Base-by-base conservation (phyloP, 2,329 filamentous ascomycete species). In the Ascochyta koolunga region DNA sequence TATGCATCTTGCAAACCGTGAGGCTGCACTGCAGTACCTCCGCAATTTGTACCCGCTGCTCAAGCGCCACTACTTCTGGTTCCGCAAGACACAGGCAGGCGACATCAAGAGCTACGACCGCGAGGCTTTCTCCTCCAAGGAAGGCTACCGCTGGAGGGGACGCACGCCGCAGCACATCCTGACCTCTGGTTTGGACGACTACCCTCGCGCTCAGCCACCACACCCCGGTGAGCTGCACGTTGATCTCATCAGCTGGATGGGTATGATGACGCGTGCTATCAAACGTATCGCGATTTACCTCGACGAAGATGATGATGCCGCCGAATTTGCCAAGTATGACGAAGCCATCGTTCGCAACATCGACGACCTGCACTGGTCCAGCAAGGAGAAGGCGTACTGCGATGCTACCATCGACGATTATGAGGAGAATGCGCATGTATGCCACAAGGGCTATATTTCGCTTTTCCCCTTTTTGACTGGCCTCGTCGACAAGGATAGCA, bases 191-290 rank as follows among this genome's bases (percentile, higher is more conserved):
- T 84, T 99, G 2, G 95, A 99, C 68, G 95, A 99, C 77, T 99
- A 98, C 71, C 95, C 95, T 43, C 90, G 95, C 42, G 84, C 95
- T 8, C 91, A 96, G 75, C 93, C 95, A 13, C 95, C 95, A 22
- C 93, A 97, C 73, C 93, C 95, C 0, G 93, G 91, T 67, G 95
- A 99, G 84, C 83, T 99, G 43, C 93, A 99, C 73, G 88, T 96
- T 25, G 95, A 99, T 76, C 82, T 98, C 48, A 89, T 99, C 74
- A 90, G 90, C 46, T 99, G 95, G 95, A 89, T 99, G 77, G 95
- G 93, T n/a, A 86, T 97, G 79, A 96, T 97, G 91, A 89, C 90
- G 35, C 87, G 89, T 61, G 89, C 89, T n/a, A 84, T 99, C 49
- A 83, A 86, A 66, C 90, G 89, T 63, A 90, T 97, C 64, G 91